Evolutionary conservation across 169 alveolate species (phyloP).

Genomic region (Plasmodium vivax): DNA sequence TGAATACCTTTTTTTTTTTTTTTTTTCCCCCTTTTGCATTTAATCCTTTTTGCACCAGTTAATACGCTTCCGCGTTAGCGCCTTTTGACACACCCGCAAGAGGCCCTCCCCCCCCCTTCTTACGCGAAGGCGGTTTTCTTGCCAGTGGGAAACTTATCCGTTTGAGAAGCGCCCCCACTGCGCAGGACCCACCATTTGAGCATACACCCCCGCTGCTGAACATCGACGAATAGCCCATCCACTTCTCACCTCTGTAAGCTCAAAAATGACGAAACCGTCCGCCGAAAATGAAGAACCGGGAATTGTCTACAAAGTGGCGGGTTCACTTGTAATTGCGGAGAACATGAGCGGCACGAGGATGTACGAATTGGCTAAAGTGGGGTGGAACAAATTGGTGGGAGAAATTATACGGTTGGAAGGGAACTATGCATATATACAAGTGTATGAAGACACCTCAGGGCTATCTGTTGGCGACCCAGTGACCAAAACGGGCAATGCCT

Average conservation of each 20-base stretch:
- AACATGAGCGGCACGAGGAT: conserved; percentile 99
- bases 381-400: conserved; percentile 97
- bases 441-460: conserved; percentile 99
- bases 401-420: conserved; percentile 98
- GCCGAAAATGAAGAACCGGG: conserved; percentile 74
- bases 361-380: conserved; percentile 98
- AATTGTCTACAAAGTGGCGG: conserved; percentile 70
- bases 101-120: not conserved
- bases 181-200: not conserved
- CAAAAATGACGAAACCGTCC: conserved; percentile 57
- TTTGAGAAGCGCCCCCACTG: not conserved
- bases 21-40: not conserved
- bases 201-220: not conserved
- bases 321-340: conserved; percentile 96
- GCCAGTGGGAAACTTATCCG: not conserved
- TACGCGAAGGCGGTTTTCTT: not conserved
- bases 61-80: not conserved
- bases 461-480: conserved; percentile 99
- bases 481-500: conserved; percentile 96
- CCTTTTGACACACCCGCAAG: not conserved
- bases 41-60: not conserved
- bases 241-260: not conserved
- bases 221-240: not conserved
- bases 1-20: not conserved
- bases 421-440: conserved; percentile 97